Evolutionary conservation across 495 filamentous ascomycete genomes (phyloP).

Genomic region (Neurospora sublineolata): DNA sequence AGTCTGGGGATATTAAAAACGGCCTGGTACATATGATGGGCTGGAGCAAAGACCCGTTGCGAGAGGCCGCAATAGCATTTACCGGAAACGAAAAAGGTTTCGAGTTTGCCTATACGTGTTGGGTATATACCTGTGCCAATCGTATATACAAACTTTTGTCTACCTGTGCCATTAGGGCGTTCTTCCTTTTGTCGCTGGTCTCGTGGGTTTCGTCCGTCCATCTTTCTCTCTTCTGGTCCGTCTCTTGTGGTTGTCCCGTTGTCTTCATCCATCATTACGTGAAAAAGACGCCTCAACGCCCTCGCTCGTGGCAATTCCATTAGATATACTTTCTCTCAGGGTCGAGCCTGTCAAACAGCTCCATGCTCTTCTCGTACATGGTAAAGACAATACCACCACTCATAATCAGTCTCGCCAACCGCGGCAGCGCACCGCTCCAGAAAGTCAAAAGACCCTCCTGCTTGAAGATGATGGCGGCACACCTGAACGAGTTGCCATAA

Average conservation of each 20-base stretch:
- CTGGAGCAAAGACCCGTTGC: background rate
- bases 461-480: slow-evolving; percentile 70
- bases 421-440: slow-evolving; percentile 85
- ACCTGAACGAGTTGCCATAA: slow-evolving; percentile 84
- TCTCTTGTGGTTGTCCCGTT: background rate
- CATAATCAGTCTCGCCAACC: slow-evolving; percentile 71
- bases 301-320: background rate
- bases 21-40: background rate
- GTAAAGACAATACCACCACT: slow-evolving; percentile 97
- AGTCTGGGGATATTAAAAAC: background rate
- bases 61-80: background rate
- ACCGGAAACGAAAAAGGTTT: background rate
- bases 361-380: slow-evolving; percentile 98
- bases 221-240: background rate
- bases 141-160: background rate
- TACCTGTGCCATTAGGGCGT: background rate
- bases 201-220: background rate
- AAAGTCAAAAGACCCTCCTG: slow-evolving; percentile 85
- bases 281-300: slow-evolving; percentile 2
- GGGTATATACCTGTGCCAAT: background rate
- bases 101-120: background rate
- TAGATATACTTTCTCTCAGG: slow-evolving; percentile 78
- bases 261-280: background rate
- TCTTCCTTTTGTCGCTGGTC: background rate
- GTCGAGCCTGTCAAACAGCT: slow-evolving; percentile 68